A percentile compares a stretch with the other conserved stretches of the same genome.
These are phyloP conservation scores for Gaertneriomyces sp. DNA, from an alignment of 192 early-diverging fungal genomes.

Conservation along the genomic window DNA sequence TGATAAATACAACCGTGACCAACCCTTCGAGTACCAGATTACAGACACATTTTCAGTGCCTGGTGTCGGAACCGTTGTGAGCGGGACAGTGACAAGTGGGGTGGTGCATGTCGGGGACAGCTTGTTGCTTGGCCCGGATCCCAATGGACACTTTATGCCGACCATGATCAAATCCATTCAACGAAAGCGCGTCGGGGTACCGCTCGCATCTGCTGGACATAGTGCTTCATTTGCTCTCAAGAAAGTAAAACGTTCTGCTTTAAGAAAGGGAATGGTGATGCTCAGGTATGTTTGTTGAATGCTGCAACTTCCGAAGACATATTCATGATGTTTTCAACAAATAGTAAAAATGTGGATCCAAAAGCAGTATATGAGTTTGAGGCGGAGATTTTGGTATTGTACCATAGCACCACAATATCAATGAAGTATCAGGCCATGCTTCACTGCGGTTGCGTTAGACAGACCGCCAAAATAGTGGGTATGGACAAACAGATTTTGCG, in stretches of 20 bases:
- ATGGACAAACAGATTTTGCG: slow-evolving; percentile 70
- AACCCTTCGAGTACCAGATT: slow-evolving; percentile 75
- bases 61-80: slow-evolving; percentile 83
- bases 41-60: slow-evolving; percentile 90
- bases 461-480: slow-evolving; percentile 78
- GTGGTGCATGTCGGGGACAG: slow-evolving; percentile 75
- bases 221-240: slow-evolving; percentile 81
- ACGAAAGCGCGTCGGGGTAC: slow-evolving; percentile 77
- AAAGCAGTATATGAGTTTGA: slow-evolving; percentile 71
- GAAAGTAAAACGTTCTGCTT: slow-evolving; percentile 69
- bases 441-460: slow-evolving; percentile 79
- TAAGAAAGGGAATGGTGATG: slow-evolving; percentile 87
- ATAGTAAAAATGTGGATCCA: slow-evolving; percentile 40
- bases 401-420: slow-evolving; percentile 87
- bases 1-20: slow-evolving; percentile 55
- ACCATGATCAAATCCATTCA: slow-evolving; percentile 84
- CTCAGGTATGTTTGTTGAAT: slow-evolving; percentile 42
- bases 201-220: slow-evolving; percentile 76
- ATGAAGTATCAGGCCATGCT: slow-evolving; percentile 93
- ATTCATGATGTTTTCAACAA: slow-evolving; percentile 4
- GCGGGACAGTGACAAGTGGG: slow-evolving; percentile 71
- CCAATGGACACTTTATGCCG: slow-evolving; percentile 70
- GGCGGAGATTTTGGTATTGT: slow-evolving; percentile 87
- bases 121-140: slow-evolving; percentile 82
- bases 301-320: not conserved